Conservation (phyloP, 345 rosid genomes). For the Draba incana region DNA sequence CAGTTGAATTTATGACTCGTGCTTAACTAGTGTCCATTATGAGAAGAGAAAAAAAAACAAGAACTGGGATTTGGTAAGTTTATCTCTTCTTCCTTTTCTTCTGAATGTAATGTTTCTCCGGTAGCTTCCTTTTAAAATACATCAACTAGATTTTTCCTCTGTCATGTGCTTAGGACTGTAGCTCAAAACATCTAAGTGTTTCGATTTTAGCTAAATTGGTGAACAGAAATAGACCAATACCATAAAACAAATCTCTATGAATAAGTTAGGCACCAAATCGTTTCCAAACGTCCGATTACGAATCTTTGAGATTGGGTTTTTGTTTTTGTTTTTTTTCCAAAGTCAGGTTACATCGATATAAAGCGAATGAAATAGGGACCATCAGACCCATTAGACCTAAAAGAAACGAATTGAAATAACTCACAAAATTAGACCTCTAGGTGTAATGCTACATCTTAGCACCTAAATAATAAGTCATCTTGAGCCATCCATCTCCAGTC, state of each 20-base stretch:
- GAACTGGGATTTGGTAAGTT: too few relatives aligned
- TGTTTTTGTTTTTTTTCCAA: neutral
- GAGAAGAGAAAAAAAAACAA: too few relatives aligned
- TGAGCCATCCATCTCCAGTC: slow-evolving; percentile 29
- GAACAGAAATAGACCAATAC: neutral
- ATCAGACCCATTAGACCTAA: slow-evolving; percentile 18
- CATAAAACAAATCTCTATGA: neutral
- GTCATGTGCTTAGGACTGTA: neutral
- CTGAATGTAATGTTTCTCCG: neutral
- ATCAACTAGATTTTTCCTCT: neutral
- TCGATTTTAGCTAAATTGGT: too few relatives aligned
- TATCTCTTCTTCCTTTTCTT: slow-evolving; percentile 13
- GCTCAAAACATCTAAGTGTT: too few relatives aligned
- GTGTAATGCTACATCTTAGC: slow-evolving; percentile 31
- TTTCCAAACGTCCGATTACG: slow-evolving; percentile 6
- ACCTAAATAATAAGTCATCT: slow-evolving; percentile 13
- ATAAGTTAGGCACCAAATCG: neutral
- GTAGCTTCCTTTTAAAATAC: slow-evolving; percentile 19
- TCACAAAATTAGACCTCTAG: neutral
- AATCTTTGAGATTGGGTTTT: slow-evolving; percentile 1
- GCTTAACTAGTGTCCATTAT: too few relatives aligned
- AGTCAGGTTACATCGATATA: slow-evolving; percentile 31
- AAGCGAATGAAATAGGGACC: slow-evolving; percentile 28
- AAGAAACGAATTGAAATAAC: slow-evolving; percentile 29
- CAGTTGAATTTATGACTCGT: too few relatives aligned